A percentile compares a stretch with the other conserved stretches of the same genome.
Evolutionary conservation across 345 rosid genomes (phyloP).

Genomic region (Eutrema heterophyllum): DNA sequence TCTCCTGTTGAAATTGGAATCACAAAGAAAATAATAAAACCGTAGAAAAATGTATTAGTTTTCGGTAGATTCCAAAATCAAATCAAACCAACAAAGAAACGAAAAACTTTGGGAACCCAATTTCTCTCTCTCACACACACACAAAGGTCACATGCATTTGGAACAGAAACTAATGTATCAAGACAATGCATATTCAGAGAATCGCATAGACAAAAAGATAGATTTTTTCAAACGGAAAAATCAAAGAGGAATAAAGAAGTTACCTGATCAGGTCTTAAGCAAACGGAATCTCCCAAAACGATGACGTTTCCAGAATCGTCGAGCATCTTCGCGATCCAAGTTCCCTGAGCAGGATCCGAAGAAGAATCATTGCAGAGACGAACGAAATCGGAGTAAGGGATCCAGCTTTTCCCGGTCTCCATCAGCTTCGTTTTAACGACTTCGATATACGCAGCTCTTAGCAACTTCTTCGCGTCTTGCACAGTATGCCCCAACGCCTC

Average conservation of each 20-base stretch:
- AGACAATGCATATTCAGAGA: slow-evolving; percentile 16
- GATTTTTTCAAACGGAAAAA: background rate
- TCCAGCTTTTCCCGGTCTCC: slow-evolving; percentile 48
- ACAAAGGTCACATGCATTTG: slow-evolving; percentile 9
- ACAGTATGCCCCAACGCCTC: slow-evolving; percentile 36
- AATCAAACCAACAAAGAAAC: background rate
- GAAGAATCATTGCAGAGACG: slow-evolving; percentile 50
- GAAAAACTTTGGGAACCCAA: slow-evolving; percentile 18
- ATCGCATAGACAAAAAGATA: background rate
- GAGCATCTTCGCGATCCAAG: slow-evolving; percentile 49
- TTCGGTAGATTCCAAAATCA: slow-evolving; percentile 26
- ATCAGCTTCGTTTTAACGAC: slow-evolving; percentile 56
- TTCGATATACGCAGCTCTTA: slow-evolving; percentile 68
- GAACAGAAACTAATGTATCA: background rate
- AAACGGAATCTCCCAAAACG: slow-evolving; percentile 60
- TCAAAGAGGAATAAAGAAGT: background rate
- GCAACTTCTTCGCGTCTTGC: slow-evolving; percentile 65
- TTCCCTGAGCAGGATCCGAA: slow-evolving; percentile 51
- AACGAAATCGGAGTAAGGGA: slow-evolving; percentile 53
- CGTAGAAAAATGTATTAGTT: slow-evolving; percentile 52
- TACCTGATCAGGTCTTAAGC: slow-evolving; percentile 82
- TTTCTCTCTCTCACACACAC: background rate
- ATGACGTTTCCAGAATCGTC: slow-evolving; percentile 82
- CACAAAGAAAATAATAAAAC: slow-evolving; percentile 36
- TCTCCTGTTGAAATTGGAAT: slow-evolving; percentile 52